Evolutionary conservation across 129 eudicot species (phyloP), one percentile per base, ranked within the genome.

Genomic region (Erigeron canadensis): DNA sequence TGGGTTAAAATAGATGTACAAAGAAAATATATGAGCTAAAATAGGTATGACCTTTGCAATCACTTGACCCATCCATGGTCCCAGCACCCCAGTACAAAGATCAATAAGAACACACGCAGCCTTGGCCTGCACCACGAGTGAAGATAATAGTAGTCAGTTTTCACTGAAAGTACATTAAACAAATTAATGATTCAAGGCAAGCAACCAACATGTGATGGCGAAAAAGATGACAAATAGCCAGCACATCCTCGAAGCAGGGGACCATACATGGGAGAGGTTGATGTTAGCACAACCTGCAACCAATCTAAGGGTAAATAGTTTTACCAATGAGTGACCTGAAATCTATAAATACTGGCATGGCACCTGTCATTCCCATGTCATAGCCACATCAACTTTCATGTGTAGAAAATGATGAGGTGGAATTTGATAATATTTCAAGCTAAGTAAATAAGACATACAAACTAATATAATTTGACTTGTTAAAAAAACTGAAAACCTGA

Each of bases 201-300:
- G 6, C 5, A 83, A 87, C 96, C 64, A 75, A 93, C 98, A 82
- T 93, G 95, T 75, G 96, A 84, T 57, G 90, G 88, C 47, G 95
- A 89, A 79, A 87, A 93, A 11, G 98, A 93, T 72, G 96, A 81
- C 81, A 93, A 82, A 89, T 87, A 93, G 78, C 98, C 98, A 80
- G 98, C 92, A 70, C 96, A 89, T 79, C 90, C 95, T 74, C 79
- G 98, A 71, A 94, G 98, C 57, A 94, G 91, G 22, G 93, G 96
- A 61, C 83, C 85, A 83, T 81, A 94, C 48, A 82, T 60, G 13
- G 84, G 68, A 16, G 95, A 94, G 42, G 92, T 84, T 77, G 91
- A 87, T 55, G 92, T 85, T 69, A 85, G 87, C 77, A 87, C 98
- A 77, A 94, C 87, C 98, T 94, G 93, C 79, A 88, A 77, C 63